Evolutionary conservation across 257 asterid species (phyloP).

Genomic region (Perilla frutescens): DNA sequence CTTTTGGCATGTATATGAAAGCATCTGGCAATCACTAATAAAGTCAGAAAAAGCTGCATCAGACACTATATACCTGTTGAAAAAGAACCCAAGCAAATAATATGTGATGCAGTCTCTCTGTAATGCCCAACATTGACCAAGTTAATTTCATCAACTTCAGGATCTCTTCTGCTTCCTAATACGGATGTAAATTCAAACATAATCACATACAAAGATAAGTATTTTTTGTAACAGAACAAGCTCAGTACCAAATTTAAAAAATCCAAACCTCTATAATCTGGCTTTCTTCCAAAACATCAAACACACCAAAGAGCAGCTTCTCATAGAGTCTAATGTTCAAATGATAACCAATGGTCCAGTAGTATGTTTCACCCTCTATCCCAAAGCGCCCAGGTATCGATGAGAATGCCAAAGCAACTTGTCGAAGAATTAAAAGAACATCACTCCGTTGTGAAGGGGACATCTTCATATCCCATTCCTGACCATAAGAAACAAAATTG

Average conservation of each 20-base stretch:
- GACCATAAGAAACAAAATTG: conserved; percentile 36
- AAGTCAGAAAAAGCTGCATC: conserved; percentile 5
- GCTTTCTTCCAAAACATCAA: conserved; percentile 91
- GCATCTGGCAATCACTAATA: background rate
- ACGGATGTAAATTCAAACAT: conserved; percentile 32
- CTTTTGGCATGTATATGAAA: conserved; percentile 12
- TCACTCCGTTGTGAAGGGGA: conserved; percentile 77
- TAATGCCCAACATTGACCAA: conserved; percentile 90
- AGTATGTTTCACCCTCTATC: conserved; percentile 80
- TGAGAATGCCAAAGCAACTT: conserved; percentile 63
- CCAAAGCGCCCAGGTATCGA: conserved; percentile 79
- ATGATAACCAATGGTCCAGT: conserved; percentile 87
- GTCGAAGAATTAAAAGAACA: conserved; percentile 67
- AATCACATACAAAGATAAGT: conserved; percentile 23
- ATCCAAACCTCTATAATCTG: conserved; percentile 82
- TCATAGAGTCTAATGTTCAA: conserved; percentile 82
- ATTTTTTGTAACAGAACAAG: conserved; percentile 1
- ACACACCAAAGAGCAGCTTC: conserved; percentile 81
- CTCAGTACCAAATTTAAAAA: conserved; percentile 24
- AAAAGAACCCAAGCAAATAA: conserved; percentile 91
- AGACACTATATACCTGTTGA: conserved; percentile 71
- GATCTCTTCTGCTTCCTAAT: conserved; percentile 89
- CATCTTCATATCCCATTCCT: conserved; percentile 91
- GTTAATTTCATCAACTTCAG: conserved; percentile 74
- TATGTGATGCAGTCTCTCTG: conserved; percentile 74